Base-by-base conservation (phyloP, 2,329 filamentous ascomycete species). In the Sordariomycetes sp. region DNA sequence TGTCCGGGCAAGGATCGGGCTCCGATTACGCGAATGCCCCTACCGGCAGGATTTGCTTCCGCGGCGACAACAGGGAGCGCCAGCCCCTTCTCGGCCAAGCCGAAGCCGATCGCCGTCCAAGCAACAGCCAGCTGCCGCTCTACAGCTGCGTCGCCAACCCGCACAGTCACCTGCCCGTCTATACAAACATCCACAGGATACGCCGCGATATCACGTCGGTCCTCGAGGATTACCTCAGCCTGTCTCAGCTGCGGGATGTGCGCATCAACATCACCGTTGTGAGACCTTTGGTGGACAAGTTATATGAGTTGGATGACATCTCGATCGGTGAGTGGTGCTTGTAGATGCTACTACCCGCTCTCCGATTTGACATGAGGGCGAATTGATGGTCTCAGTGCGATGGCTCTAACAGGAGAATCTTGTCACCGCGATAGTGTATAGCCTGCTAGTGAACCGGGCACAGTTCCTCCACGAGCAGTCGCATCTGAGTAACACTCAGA, bases 241-340 rank as follows among this genome's bases (percentile, higher is more conserved):
- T 57, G 10, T 48, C 56, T 22, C 89, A 94, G 73, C 74, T 95
- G 61, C 81, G 85, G 64, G 87, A 90, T 67, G 85, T 90, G 57
- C 81, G 88, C 59, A 90, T 94, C 76, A 94, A 94, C 66, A 80
- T 89, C 55, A 79, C 86, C 1, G 85, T 94, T 52, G 84, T 94
- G 22, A 81, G 89, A 59, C 89, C 89, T 1, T 72, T 94, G 28
- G 87, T 94, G n/a, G 87, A 94, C 67, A 86, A 89, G 66, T 78
- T 92, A 10, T 94, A 90, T 66, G 84, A 88, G 64, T 77, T 85
- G 59, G 79, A 89, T 59, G 89, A 94, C 72, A 84, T 91, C 45
- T 92, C 88, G 1, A 84, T 91, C 57, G 79, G 84, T 86, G 71
- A 61, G 76, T 64, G 10, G 45, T 35, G 24, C 42, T 20, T n/a